Percentiles rank a stretch among this genome's conserved stretches.
Evolutionary conservation across 495 filamentous ascomycete species (phyloP).

Genomic region (Aspergillus saccharolyticus): DNA sequence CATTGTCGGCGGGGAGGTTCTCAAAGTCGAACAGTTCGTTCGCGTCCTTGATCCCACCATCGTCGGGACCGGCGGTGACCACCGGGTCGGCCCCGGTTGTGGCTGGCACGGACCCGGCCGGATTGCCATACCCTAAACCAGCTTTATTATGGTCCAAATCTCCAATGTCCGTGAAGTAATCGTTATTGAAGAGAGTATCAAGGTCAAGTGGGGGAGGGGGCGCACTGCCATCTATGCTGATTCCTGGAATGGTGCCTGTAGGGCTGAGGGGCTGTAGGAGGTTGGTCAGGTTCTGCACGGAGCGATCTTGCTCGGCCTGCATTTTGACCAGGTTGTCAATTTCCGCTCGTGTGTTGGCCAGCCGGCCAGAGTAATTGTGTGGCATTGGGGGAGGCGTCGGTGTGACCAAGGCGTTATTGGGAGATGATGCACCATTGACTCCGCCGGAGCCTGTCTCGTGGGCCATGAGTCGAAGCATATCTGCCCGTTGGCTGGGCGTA

Average conservation of each 20-base stretch:
- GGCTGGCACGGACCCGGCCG: conserved; percentile 11
- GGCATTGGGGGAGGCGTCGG: conserved; percentile 58
- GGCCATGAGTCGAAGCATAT: conserved; percentile 77
- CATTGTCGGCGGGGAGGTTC: conserved; percentile 33
- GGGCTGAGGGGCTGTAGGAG: conserved; percentile 74
- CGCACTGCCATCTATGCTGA: conserved; percentile 44
- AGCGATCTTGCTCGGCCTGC: conserved; percentile 64
- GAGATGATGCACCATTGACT: conserved; percentile 18
- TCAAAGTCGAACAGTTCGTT: conserved; percentile 43
- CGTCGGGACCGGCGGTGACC: conserved; percentile 15
- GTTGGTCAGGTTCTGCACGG: conserved; percentile 65
- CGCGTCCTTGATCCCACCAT: conserved; percentile 23
- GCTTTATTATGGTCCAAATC: conserved; percentile 30
- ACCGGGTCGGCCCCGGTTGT: conserved; percentile 9
- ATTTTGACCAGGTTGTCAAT: conserved; percentile 70
- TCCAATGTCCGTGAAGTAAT: conserved; percentile 51
- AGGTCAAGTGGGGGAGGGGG: conserved; percentile 52
- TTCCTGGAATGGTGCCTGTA: conserved; percentile 71
- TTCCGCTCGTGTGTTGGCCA: conserved; percentile 62
- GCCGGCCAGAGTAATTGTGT: conserved; percentile 42
- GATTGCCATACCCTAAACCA: conserved; percentile 22
- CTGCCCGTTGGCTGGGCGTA: conserved; percentile 69
- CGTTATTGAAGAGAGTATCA: conserved; percentile 64
- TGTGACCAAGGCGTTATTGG: conserved; percentile 54
- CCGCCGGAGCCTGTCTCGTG: conserved; percentile 36